Conservation (phyloP, 257 asterid species). For the Ajuga chamaepitys region DNA sequence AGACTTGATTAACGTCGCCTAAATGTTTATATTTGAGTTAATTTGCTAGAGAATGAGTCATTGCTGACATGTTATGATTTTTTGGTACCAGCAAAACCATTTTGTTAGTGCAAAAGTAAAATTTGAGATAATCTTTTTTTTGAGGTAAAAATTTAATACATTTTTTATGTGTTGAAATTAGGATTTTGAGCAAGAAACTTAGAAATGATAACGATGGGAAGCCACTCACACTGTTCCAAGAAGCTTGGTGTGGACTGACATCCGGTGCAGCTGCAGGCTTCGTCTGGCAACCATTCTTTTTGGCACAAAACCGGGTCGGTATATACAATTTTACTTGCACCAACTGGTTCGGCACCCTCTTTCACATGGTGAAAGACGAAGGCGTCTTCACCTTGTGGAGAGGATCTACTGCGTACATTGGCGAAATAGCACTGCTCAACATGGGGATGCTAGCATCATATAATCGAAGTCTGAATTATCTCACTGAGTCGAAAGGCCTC, state of each 20-base stretch:
- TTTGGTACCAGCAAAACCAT: no score
- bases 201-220: background rate
- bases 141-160: no score
- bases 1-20: no score
- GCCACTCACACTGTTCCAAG: constrained; percentile 2
- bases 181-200: constrained; percentile 1
- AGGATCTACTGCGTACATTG: background rate
- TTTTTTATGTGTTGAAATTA: no score
- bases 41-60: no score
- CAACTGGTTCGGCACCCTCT: background rate
- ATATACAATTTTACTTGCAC: background rate
- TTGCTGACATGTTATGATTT: no score
- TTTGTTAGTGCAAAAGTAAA: no score
- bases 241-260: constrained; percentile 8
- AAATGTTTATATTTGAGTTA: no score
- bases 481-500: background rate
- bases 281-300: background rate
- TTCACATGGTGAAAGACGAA: background rate
- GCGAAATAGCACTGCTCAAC: background rate
- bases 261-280: background rate
- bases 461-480: background rate
- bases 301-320: background rate
- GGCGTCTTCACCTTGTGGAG: background rate
- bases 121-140: no score
- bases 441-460: constrained; percentile 5